Evolutionary conservation across 1,284 basidiomycete species (phyloP), one percentile per base, ranked within the genome.

Genomic region (Rhodotorula sp.): DNA sequence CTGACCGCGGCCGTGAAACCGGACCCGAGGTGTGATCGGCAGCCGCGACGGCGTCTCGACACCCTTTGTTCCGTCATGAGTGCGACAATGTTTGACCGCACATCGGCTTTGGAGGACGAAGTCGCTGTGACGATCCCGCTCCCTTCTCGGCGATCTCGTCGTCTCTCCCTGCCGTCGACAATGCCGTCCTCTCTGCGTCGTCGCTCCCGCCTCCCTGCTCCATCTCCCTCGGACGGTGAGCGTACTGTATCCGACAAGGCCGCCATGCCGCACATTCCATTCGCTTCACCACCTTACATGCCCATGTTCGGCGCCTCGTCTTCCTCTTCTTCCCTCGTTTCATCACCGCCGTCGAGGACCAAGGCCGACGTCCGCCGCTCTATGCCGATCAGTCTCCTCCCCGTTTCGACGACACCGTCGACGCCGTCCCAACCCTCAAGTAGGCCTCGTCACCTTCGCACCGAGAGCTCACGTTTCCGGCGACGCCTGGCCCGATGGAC

Each of bases 201-300:
- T 16, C 46, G 58, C 39, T 47, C 39, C 5, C 23, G 58, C 15
- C 58, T 60, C 58, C 43, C n/a, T 21, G n/a, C 54, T 15, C 34
- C 51, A 21, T 15, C 15, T 18, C n/a, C 47, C 26, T 47, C 46
- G 46, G 29, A 26, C 7, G 21, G 43, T 6, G 14, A 14, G 51
- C n/a, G 23, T 5, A 43, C 39, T 43, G 39, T 12, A 43, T 31
- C 43, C 26, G 39, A n/a, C 57, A 7, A 16, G 16, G 23, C 29
- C 26, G 23, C 29, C 26, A 43, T 60, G 0, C 58, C 63, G 43
- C 58, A 58, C 14, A 63, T 72, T 43, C 70, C 67, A 10, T 34
- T 68, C 51, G 67, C 70, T 23, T 21, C 21, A 3, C 70, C 70
- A 31, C 70, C 70, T 10, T 72, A 34, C 64, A 72, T 72, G 70